These are phyloP conservation scores for Phoenix dactylifera DNA, from an alignment of 176 grass and related monocot genomes.

Conservation along the genomic window DNA sequence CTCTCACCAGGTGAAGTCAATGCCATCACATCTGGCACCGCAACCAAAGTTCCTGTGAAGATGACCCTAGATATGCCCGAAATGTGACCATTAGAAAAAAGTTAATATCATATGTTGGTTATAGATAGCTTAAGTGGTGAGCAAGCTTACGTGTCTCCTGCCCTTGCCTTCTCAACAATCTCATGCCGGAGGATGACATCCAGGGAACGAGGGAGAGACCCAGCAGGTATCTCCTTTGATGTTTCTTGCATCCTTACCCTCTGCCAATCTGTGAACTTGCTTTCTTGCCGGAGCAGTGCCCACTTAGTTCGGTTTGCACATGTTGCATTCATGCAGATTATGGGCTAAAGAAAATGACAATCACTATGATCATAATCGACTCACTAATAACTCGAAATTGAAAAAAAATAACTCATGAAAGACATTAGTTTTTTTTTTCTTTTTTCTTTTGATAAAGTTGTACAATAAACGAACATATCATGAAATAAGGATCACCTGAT, in stretches of 20 bases:
- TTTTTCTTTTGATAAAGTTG: too few relatives aligned
- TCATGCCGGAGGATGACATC: conserved; percentile 94
- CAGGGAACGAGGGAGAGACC: conserved; percentile 83
- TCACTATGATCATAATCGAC: too few relatives aligned
- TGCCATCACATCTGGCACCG: conserved; percentile 93
- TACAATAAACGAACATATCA: too few relatives aligned
- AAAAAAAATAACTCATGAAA: too few relatives aligned
- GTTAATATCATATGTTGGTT: background rate
- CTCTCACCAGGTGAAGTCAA: conserved; percentile 93
- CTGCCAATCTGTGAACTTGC: conserved; percentile 98
- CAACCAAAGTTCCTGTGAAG: conserved; percentile 83
- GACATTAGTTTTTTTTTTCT: too few relatives aligned
- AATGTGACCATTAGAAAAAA: background rate
- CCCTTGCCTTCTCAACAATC: conserved; percentile 96
- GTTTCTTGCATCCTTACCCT: conserved; percentile 88
- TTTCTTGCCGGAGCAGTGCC: conserved; percentile 92
- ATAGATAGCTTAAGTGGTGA: background rate
- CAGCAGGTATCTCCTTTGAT: conserved; percentile 94
- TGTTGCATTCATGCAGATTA: conserved; percentile 82
- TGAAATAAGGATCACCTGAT: too few relatives aligned
- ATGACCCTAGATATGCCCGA: conserved; percentile 42
- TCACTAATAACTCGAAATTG: too few relatives aligned
- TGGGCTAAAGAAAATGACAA: conserved; percentile 39
- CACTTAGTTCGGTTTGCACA: conserved; percentile 79
- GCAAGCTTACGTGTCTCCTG: conserved; percentile 76